Percentiles rank a stretch among this genome's conserved stretches.
phyloP scores from a whole-genome alignment of 495 filamentous ascomycete genomes.

The Aspergillus sclerotiicarbonarius region DNA sequence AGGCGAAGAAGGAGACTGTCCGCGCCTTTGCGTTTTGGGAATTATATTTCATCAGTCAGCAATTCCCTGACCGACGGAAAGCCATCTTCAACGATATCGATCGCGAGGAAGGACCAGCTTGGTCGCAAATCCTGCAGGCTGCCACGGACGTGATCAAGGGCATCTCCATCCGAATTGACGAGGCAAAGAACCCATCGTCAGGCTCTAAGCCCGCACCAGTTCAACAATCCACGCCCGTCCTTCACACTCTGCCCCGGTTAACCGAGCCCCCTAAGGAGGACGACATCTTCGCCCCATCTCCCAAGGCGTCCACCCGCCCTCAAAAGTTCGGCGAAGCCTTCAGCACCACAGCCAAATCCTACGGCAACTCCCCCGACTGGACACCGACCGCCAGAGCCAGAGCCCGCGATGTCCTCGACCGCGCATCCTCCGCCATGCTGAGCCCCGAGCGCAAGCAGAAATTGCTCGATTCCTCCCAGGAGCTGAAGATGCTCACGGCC shows the following conservation, averaged over 20 bases:
- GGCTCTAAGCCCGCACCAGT: slow-evolving; percentile 28
- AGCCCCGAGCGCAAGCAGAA: slow-evolving; percentile 45
- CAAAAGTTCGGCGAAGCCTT: slow-evolving; percentile 52
- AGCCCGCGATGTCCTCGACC: slow-evolving; percentile 40
- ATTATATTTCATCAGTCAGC: slow-evolving; percentile 71
- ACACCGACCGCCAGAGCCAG: slow-evolving; percentile 43
- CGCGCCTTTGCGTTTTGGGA: slow-evolving; percentile 91
- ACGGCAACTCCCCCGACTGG: slow-evolving; percentile 57
- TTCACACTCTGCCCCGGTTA: slow-evolving; percentile 50
- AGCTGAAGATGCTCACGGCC: slow-evolving; percentile 39
- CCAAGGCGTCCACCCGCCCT: slow-evolving; percentile 45
- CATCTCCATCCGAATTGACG: slow-evolving; percentile 63
- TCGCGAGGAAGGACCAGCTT: slow-evolving; percentile 71
- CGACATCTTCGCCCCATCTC: slow-evolving; percentile 53
- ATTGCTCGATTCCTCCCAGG: slow-evolving; percentile 33
- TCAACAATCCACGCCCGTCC: slow-evolving; percentile 31
- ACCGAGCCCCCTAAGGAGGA: slow-evolving; percentile 55
- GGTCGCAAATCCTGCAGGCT: slow-evolving; percentile 70
- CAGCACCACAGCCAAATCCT: slow-evolving; percentile 53
- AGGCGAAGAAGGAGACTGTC: slow-evolving; percentile 54
- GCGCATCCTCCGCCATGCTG: slow-evolving; percentile 40
- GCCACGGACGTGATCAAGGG: slow-evolving; percentile 65
- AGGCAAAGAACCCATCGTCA: slow-evolving; percentile 50
- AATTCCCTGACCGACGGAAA: slow-evolving; percentile 69
- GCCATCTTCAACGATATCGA: slow-evolving; percentile 88